Conservation (phyloP, 2,329 filamentous ascomycete species). For the Diaporthe humulicola region DNA sequence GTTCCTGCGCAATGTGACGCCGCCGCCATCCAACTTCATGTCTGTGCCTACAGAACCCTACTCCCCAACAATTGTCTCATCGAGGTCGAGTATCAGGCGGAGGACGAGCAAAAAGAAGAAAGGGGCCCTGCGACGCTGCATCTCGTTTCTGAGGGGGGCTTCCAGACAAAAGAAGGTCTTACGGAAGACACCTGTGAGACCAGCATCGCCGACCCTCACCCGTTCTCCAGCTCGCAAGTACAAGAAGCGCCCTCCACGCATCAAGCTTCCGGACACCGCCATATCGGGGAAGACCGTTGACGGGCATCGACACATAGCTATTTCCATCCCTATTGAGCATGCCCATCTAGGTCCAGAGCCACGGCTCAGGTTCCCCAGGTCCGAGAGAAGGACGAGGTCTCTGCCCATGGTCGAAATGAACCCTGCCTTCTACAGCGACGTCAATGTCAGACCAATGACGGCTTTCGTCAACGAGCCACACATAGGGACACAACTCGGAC, state of each 20-base stretch:
- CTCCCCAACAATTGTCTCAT: slow-evolving; percentile 40
- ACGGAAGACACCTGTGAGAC: slow-evolving; percentile 35
- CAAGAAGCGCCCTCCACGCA: slow-evolving; percentile 44
- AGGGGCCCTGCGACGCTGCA: slow-evolving; percentile 55
- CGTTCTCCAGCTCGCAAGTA: slow-evolving; percentile 28
- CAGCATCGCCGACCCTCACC: slow-evolving; percentile 12
- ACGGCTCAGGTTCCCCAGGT: slow-evolving; percentile 42
- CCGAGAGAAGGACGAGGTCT: slow-evolving; percentile 6
- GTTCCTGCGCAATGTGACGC: slow-evolving; percentile 63
- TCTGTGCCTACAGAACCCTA: slow-evolving; percentile 53
- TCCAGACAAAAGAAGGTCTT: slow-evolving; percentile 53
- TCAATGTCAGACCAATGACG: slow-evolving; percentile 30
- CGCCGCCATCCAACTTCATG: slow-evolving; percentile 65
- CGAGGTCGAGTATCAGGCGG: slow-evolving; percentile 24
- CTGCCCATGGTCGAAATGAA: slow-evolving; percentile 12
- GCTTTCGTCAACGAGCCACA: slow-evolving; percentile 31
- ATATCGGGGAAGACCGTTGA: slow-evolving; percentile 66
- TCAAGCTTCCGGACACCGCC: slow-evolving; percentile 67
- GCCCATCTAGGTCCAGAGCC: slow-evolving; percentile 55
- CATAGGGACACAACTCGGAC: slow-evolving; percentile 46
- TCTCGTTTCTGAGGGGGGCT: slow-evolving; percentile 53
- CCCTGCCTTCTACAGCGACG: slow-evolving; percentile 6
- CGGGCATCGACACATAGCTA: slow-evolving; percentile 71
- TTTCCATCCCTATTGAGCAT: slow-evolving; percentile 69
- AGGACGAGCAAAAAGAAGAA: slow-evolving; percentile 46